Base-by-base conservation (phyloP, 129 eudicot species). In the Heracleum sosnowskyi region DNA sequence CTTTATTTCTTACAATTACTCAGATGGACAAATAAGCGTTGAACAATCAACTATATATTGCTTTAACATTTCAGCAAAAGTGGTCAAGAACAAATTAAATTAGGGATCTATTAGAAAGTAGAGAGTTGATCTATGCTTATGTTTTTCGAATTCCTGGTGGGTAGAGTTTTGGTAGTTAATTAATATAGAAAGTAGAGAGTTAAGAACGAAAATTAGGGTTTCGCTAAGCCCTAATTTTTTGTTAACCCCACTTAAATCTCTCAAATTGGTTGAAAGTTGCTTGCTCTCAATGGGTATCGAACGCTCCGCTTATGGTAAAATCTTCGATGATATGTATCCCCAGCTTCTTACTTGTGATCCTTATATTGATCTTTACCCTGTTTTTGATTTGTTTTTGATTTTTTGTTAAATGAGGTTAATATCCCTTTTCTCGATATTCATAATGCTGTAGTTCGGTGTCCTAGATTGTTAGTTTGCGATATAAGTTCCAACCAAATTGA, bases 181-280 rank as follows among this genome's bases (percentile, higher is more conserved):
- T n/a, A n/a, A n/a, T n/a, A n/a, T n/a, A n/a, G n/a, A n/a, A n/a
- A n/a, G n/a, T n/a, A n/a, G n/a, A n/a, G n/a, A n/a, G n/a, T n/a
- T n/a, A n/a, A n/a, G n/a, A n/a, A n/a, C n/a, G n/a, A n/a, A n/a
- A n/a, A n/a, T n/a, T n/a, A n/a, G n/a, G n/a, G n/a, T n/a, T n/a
- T n/a, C n/a, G n/a, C n/a, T n/a, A 77, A 95, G 92, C 89, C 99
- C 99, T 4, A 81, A 87, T 77, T 77, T 95, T 82, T 92, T 96
- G 35, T 84, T 94, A 41, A 82, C 94, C 55, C 89, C 97, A 47
- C 85, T 95, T 78, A 75, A 87, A 77, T 69, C 92, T 63, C 85
- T 95, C 75, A 86, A 81, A 41, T 87, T 93, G 81, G 87, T 89
- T 35, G 88, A 88, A 22, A 86, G 63, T 34, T 88, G 92, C 76